Conservation (phyloP, 2,329 filamentous ascomycete genomes). For the Ophiosphaerella korrae region DNA sequence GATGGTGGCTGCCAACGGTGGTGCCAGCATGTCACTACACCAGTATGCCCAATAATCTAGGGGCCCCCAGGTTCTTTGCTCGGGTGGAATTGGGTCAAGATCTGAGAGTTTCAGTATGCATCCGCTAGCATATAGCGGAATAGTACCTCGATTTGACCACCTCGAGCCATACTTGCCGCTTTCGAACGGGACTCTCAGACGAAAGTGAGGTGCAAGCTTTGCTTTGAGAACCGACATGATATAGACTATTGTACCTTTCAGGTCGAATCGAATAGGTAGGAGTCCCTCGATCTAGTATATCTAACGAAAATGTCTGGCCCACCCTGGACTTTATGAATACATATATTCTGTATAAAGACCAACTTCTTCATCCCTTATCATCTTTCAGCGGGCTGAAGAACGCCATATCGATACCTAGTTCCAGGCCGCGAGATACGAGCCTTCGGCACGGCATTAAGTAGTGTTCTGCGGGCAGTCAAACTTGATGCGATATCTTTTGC, state of each 20-base stretch:
- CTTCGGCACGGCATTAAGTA: constrained; percentile 15
- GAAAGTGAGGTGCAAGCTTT: constrained; percentile 46
- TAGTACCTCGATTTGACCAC: constrained; percentile 56
- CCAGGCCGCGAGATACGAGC: constrained; percentile 19
- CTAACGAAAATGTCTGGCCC: too few species aligned
- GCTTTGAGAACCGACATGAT: constrained; percentile 45
- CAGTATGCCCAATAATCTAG: constrained; percentile 53
- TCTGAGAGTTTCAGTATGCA: constrained; percentile 17
- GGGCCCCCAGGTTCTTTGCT: constrained; percentile 53
- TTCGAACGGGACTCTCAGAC: constrained; percentile 46
- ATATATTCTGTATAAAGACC: too few species aligned
- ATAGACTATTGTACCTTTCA: too few species aligned
- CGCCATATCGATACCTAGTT: constrained; percentile 3
- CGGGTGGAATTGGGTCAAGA: constrained; percentile 48
- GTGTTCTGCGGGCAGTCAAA: background rate
- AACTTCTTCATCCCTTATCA: background rate
- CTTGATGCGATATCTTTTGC: background rate
- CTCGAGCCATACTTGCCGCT: constrained; percentile 49
- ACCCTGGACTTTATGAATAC: too few species aligned
- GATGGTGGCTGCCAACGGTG: constrained; percentile 49
- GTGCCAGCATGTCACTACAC: constrained; percentile 55
- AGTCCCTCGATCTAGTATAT: too few species aligned
- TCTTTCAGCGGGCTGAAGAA: background rate
- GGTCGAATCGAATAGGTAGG: too few species aligned
- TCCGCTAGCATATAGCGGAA: background rate